phyloP scores from a whole-genome alignment of 2,329 filamentous ascomycete genomes.

The Aurifilum marmelostoma region DNA sequence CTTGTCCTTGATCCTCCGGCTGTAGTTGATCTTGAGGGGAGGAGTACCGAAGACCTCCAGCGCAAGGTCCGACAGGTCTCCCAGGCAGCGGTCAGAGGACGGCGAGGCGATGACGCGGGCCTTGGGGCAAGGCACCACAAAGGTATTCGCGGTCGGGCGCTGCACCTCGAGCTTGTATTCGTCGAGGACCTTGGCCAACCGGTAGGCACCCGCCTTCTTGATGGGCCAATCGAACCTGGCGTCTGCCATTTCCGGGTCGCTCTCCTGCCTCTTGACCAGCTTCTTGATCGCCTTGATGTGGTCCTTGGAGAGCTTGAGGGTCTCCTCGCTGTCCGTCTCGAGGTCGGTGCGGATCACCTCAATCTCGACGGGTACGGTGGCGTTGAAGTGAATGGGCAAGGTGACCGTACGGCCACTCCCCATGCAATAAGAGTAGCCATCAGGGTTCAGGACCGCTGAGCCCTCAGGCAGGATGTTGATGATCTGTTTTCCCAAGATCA shows the following conservation, averaged over 20 bases:
- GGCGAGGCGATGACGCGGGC: conserved; percentile 71
- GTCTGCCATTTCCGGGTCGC: conserved; percentile 62
- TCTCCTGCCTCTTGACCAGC: conserved; percentile 66
- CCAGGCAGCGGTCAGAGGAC: conserved; percentile 72
- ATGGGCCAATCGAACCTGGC: conserved; percentile 73
- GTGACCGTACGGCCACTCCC: conserved; percentile 63
- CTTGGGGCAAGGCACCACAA: conserved; percentile 84
- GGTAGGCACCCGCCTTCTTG: conserved; percentile 87
- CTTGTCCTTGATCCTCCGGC: conserved; percentile 80
- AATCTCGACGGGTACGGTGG: conserved; percentile 85
- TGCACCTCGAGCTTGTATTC: conserved; percentile 94
- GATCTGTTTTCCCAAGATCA: conserved; percentile 95
- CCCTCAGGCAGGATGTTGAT: conserved; percentile 98
- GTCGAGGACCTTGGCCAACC: conserved; percentile 82
- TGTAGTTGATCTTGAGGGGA: conserved; percentile 91
- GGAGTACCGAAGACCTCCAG: conserved; percentile 87
- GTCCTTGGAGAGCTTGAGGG: conserved; percentile 71
- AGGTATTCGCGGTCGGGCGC: conserved; percentile 72
- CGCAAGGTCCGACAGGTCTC: conserved; percentile 83
- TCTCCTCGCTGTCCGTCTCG: conserved; percentile 78
- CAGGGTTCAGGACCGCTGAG: conserved; percentile 85
- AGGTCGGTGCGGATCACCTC: conserved; percentile 88
- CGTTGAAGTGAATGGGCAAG: conserved; percentile 90
- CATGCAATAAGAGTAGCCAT: conserved; percentile 80
- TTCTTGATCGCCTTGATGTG: conserved; percentile 77